These are phyloP conservation scores for Cordyceps javanica DNA, from an alignment of 2,329 filamentous ascomycete genomes.

Conservation along the genomic window DNA sequence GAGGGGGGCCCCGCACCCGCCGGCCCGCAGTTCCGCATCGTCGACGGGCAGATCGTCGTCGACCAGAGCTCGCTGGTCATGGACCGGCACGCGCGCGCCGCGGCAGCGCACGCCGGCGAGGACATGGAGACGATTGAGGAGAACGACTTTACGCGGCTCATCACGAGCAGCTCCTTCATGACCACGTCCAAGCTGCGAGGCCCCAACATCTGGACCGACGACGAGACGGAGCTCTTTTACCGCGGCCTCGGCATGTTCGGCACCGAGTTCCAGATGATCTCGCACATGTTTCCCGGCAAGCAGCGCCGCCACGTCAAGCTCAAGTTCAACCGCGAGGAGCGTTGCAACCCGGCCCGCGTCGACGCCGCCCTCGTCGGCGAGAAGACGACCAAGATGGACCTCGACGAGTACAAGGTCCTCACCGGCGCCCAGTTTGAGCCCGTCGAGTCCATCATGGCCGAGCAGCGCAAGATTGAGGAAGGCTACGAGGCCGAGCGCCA, in stretches of 20 bases:
- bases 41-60: constrained; percentile 67
- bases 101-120: constrained; percentile 40
- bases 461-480: constrained; percentile 42
- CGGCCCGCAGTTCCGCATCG: constrained; percentile 54
- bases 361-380: constrained; percentile 57
- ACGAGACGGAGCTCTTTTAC: constrained; percentile 71
- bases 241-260: constrained; percentile 69
- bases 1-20: constrained; percentile 25
- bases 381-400: constrained; percentile 51
- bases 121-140: constrained; percentile 64
- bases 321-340: constrained; percentile 78
- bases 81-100: constrained; percentile 60
- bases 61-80: constrained; percentile 62
- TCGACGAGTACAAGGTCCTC: constrained; percentile 54
- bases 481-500: constrained; percentile 39
- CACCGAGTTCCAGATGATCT: constrained; percentile 77
- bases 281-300: constrained; percentile 66
- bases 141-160: constrained; percentile 67
- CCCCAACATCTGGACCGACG: constrained; percentile 62
- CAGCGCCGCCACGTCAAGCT: constrained; percentile 70
- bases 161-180: constrained; percentile 63
- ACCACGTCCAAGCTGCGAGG: constrained; percentile 55
- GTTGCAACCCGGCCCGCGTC: constrained; percentile 56
- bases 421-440: constrained; percentile 48
- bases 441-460: constrained; percentile 50